Evolutionary conservation across 2,329 filamentous ascomycete genomes (phyloP).

Genomic region (Uncinocarpus reesii): DNA sequence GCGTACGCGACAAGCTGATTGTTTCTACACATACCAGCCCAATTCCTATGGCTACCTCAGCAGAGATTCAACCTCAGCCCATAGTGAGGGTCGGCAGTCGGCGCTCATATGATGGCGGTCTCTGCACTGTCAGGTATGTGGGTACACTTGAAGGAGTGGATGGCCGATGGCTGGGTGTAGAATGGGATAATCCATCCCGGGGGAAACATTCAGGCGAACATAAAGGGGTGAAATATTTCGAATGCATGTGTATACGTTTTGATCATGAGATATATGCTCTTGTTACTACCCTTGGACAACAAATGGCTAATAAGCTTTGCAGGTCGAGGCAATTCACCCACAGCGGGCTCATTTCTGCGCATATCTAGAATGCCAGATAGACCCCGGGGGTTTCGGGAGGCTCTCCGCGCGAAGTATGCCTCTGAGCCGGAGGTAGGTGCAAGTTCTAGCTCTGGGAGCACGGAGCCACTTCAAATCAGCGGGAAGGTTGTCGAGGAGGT

Average conservation of each 20-base stretch:
- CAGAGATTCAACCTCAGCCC: background rate
- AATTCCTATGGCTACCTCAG: background rate
- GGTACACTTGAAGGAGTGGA: constrained; percentile 66
- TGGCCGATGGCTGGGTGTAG: constrained; percentile 81
- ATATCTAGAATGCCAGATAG: constrained; percentile 60
- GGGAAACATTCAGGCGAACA: constrained; percentile 88
- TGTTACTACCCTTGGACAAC: background rate
- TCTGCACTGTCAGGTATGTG: constrained; percentile 77
- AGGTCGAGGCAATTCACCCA: constrained; percentile 54
- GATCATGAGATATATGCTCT: no score
- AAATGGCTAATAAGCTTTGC: constrained; percentile 22
- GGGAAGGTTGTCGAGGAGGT: constrained; percentile 84
- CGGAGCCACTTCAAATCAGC: constrained; percentile 57
- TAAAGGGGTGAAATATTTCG: constrained; percentile 69
- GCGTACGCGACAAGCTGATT: no score
- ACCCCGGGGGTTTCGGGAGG: constrained; percentile 64
- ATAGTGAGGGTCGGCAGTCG: constrained; percentile 42
- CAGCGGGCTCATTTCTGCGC: constrained; percentile 77
- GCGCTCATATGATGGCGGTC: constrained; percentile 62
- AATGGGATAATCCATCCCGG: constrained; percentile 81
- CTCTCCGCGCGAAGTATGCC: constrained; percentile 74
- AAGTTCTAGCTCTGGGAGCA: background rate
- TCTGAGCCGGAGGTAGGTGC: constrained; percentile 37
- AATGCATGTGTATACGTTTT: constrained; percentile 52
- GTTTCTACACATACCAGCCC: no score